Conservation (phyloP, 164 flowering plant species). For the Buxus sempervirens region DNA sequence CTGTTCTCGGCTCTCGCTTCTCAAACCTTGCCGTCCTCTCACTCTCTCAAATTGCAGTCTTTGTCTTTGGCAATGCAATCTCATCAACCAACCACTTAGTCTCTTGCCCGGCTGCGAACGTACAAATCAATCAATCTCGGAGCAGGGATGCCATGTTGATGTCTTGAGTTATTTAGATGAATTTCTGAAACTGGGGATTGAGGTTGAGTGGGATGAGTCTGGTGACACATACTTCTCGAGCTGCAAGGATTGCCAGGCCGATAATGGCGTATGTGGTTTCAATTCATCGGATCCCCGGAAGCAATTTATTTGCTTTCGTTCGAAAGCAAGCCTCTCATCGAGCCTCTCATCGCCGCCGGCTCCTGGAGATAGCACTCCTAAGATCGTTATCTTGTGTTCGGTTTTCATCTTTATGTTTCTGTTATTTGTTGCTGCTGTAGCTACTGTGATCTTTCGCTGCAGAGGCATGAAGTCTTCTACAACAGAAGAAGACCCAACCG, state of each 20-base stretch:
- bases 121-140: conserved; percentile 13
- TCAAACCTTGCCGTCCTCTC: conserved; percentile 39
- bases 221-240: conserved; percentile 41
- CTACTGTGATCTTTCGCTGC: conserved; percentile 25
- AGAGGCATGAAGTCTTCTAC: conserved; percentile 14
- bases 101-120: conserved; percentile 40
- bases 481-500: conserved; percentile 58
- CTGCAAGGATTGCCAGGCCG: conserved; percentile 41
- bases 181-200: conserved; percentile 38
- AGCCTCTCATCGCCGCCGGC: conserved; percentile 32
- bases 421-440: conserved; percentile 23
- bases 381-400: conserved; percentile 18
- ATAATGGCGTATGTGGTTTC: conserved; percentile 62
- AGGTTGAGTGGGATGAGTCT: conserved; percentile 49
- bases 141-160: conserved; percentile 48
- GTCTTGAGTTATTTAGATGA: conserved; percentile 45
- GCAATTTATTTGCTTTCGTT: conserved; percentile 50
- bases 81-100: conserved; percentile 37
- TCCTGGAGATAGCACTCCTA: conserved; percentile 9
- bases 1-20: conserved; percentile 55
- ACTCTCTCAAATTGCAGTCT: conserved; percentile 42
- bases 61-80: conserved; percentile 51
- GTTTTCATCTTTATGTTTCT: conserved; percentile 28
- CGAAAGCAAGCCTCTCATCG: background rate
- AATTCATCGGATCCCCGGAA: conserved; percentile 53